Evolutionary conservation across 441 rosid genomes (phyloP).

Genomic region (Pelargonium australe): DNA sequence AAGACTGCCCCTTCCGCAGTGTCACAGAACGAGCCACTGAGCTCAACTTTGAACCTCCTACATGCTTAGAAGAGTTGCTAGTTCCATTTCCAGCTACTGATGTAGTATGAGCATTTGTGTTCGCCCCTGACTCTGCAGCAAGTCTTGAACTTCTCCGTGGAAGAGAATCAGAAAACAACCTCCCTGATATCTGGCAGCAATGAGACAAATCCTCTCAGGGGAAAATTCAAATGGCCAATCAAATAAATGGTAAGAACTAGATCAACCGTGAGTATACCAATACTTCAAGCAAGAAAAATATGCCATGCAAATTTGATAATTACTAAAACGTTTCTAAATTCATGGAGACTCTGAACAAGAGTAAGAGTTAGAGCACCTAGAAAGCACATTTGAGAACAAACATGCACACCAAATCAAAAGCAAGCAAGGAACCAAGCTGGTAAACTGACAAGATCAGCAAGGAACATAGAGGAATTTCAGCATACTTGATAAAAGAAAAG

Average conservation of each 20-base stretch:
- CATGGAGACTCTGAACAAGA: not conserved
- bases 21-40: slow-evolving; percentile 79
- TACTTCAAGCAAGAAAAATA: slow-evolving; percentile 6
- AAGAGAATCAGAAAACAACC: slow-evolving; percentile 93
- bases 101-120: slow-evolving; percentile 42
- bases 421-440: not conserved
- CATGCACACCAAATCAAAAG: not conserved
- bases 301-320: not conserved
- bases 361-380: not conserved
- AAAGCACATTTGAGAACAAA: not conserved
- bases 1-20: slow-evolving; percentile 73
- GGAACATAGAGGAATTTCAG: not conserved
- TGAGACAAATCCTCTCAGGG: slow-evolving; percentile 13
- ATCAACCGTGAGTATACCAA: not conserved
- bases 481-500: too few species aligned
- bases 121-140: slow-evolving; percentile 59
- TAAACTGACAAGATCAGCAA: not conserved
- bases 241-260: slow-evolving; percentile 3
- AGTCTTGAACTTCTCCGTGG: slow-evolving; percentile 80
- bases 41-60: slow-evolving; percentile 77
- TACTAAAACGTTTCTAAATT: not conserved
- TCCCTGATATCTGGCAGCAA: slow-evolving; percentile 74
- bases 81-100: slow-evolving; percentile 61
- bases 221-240: slow-evolving; percentile 7
- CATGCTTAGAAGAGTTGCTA: slow-evolving; percentile 63